phyloP scores from a whole-genome alignment of 352 stramenopile genomes.

The Pythium sp. region DNA sequence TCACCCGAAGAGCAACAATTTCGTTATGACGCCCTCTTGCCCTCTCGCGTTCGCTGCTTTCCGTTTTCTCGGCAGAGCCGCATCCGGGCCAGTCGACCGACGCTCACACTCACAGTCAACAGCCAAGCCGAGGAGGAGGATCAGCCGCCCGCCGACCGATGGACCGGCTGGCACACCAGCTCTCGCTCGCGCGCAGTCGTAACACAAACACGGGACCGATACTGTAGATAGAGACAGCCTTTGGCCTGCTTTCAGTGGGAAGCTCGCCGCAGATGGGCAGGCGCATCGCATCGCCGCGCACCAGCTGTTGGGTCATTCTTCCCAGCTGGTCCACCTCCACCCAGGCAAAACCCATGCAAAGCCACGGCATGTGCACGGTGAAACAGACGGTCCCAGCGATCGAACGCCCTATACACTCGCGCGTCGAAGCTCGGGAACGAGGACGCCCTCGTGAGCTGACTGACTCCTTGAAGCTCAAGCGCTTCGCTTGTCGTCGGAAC shows the following conservation, averaged over 20 bases:
- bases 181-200: slow-evolving; percentile 6
- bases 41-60: not conserved
- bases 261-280: slow-evolving; percentile 18
- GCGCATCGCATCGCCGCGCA: slow-evolving; percentile 2
- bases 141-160: not conserved
- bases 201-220: slow-evolving; percentile 1
- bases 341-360: slow-evolving; percentile 12
- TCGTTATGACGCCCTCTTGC: slow-evolving; percentile 14
- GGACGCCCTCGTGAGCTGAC: not conserved
- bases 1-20: slow-evolving; percentile 19
- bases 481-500: slow-evolving; percentile 1
- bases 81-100: slow-evolving; percentile 5
- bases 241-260: slow-evolving; percentile 5
- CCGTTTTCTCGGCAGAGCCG: not conserved
- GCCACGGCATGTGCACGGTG: not conserved
- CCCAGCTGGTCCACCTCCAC: slow-evolving; percentile 20
- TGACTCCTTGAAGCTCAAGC: slow-evolving; percentile 19
- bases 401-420: not conserved
- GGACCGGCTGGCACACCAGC: slow-evolving; percentile 13
- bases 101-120: not conserved
- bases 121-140: not conserved
- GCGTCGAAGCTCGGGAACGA: no score
- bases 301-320: slow-evolving; percentile 25
- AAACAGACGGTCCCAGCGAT: slow-evolving; percentile 2
- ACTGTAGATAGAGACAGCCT: slow-evolving; percentile 14